Conservation (phyloP, 495 filamentous ascomycete species). For the Penicillium goetzii region DNA sequence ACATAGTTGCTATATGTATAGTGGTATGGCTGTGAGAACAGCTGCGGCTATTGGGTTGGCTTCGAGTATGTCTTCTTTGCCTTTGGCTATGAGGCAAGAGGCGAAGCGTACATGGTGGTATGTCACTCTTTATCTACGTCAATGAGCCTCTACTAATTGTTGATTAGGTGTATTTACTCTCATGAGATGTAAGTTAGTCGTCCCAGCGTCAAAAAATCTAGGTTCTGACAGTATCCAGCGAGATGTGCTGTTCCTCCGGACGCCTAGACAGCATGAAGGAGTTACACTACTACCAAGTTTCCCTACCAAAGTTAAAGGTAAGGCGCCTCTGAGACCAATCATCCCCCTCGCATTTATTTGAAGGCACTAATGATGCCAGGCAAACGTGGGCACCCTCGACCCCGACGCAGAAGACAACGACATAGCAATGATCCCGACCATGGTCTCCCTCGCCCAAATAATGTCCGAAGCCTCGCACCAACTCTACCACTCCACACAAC, state of each 20-base stretch:
- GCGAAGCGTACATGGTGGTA: neutral
- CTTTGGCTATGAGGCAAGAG: neutral
- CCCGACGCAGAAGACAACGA: conserved; percentile 33
- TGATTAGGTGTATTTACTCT: neutral
- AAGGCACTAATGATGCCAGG: neutral
- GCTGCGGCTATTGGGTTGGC: neutral
- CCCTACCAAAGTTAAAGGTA: conserved; percentile 30
- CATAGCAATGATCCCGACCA: conserved; percentile 34
- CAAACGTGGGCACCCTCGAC: conserved; percentile 14
- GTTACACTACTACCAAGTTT: conserved; percentile 31
- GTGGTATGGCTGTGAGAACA: neutral
- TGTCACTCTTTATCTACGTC: neutral
- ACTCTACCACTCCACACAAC: neutral
- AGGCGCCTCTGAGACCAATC: neutral
- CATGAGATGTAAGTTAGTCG: neutral
- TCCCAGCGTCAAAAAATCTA: neutral
- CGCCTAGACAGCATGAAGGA: conserved; percentile 37
- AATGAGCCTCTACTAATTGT: neutral
- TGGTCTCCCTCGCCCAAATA: conserved; percentile 32
- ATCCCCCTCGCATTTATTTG: neutral
- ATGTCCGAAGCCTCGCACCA: conserved; percentile 21
- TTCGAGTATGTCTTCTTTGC: neutral
- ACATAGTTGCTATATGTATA: neutral
- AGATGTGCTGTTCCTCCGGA: conserved; percentile 38
- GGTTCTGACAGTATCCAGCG: conserved; percentile 12